These are phyloP conservation scores for Castanopsis chinensis DNA, from an alignment of 306 rosid genomes.

Conservation along the genomic window DNA sequence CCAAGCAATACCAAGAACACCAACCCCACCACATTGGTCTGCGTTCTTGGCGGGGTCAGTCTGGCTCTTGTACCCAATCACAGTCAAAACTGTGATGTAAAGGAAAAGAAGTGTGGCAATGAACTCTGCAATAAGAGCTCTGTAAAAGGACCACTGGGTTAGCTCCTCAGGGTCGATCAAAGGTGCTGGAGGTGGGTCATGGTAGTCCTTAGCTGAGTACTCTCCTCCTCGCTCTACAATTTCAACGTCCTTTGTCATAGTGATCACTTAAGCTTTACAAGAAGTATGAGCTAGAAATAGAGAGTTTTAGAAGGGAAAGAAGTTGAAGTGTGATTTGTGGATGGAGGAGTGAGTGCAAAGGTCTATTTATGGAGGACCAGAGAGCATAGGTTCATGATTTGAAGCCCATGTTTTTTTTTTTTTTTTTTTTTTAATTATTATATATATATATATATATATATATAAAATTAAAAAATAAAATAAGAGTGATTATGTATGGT, in stretches of 20 bases:
- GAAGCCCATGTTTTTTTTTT: not conserved
- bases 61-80: constrained; percentile 69
- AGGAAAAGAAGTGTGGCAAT: constrained; percentile 89
- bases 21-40: constrained; percentile 70
- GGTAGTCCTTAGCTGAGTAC: constrained; percentile 66
- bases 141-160: constrained; percentile 72
- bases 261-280: not conserved
- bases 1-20: constrained; percentile 91
- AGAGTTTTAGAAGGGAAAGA: not conserved
- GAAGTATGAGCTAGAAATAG: too few relatives aligned
- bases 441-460: too few relatives aligned
- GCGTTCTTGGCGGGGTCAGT: not conserved
- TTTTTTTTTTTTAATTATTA: too few relatives aligned
- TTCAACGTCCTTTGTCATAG: constrained; percentile 77
- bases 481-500: constrained; percentile 7
- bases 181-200: constrained; percentile 85
- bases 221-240: constrained; percentile 52
- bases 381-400: constrained; percentile 31
- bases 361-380: constrained; percentile 54
- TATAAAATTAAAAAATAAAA: too few relatives aligned
- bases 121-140: constrained; percentile 88
- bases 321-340: not conserved
- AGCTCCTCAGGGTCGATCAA: constrained; percentile 62
- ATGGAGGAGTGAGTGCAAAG: constrained; percentile 1
- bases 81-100: constrained; percentile 79